phyloP scores from a whole-genome alignment of 768 basidiomycete species.

The Tephrocybe sp. region DNA sequence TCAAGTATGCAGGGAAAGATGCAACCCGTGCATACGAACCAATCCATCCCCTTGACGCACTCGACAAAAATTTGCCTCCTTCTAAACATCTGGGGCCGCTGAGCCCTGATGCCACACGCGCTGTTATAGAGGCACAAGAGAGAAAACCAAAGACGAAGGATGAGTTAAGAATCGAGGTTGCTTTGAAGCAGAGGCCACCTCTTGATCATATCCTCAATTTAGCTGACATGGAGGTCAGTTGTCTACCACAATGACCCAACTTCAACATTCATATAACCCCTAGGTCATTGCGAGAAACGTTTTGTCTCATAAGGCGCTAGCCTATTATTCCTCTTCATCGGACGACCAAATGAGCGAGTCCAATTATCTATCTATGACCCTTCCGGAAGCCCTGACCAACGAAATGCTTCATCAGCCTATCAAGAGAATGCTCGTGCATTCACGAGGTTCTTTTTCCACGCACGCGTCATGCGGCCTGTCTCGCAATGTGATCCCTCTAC shows the following conservation, averaged over 20 bases:
- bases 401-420: conserved; percentile 39
- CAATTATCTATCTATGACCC: too few relatives aligned
- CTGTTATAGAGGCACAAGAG: conserved; percentile 34
- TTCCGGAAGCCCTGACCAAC: neutral
- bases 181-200: conserved; percentile 60
- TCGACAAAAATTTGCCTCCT: conserved; percentile 66
- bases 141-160: conserved; percentile 62
- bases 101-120: conserved; percentile 41
- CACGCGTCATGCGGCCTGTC: conserved; percentile 75
- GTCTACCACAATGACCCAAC: conserved; percentile 6
- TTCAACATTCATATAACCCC: neutral
- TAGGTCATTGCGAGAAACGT: conserved; percentile 73
- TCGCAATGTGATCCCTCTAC: conserved; percentile 69
- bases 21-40: conserved; percentile 78
- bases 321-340: conserved; percentile 84
- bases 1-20: conserved; percentile 84
- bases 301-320: conserved; percentile 72
- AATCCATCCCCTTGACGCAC: conserved; percentile 83
- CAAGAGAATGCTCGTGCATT: conserved; percentile 80
- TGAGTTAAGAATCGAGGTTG: conserved; percentile 65
- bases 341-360: conserved; percentile 81
- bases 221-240: conserved; percentile 76
- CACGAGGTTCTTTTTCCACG: conserved; percentile 81
- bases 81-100: conserved; percentile 76
- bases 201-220: conserved; percentile 71